Evolutionary conservation across 352 stramenopile genomes (phyloP), one percentile per base, ranked within the genome.

Genomic region (Pythium grandisporangium): DNA sequence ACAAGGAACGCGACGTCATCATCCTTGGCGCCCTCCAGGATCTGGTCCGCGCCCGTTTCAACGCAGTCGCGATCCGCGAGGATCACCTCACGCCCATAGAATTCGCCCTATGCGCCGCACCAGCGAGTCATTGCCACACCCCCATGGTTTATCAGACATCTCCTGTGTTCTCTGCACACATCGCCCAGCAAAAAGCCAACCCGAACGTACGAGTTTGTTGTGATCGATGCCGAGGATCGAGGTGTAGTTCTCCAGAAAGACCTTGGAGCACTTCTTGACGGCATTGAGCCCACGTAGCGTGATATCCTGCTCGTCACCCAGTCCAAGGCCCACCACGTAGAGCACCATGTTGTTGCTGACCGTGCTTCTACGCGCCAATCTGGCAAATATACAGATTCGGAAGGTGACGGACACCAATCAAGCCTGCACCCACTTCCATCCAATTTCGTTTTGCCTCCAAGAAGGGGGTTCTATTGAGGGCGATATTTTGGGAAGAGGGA

Each of bases 211-310:
- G 51, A 97, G 58, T 27, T 87, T 88, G 35, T 71, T 63, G 42
- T 77, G 71, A 37, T 96, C 74, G 30, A 87, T 70, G 45, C 93
- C 91, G n/a, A 99, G 66, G 23, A 99, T 75, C 12, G 90, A 98
- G 24, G 96, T 99, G 79, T 99, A 99, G 48, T 96, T 85, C 75
- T 99, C 96, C 30, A 99, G 66, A 58, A 97, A 98, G 12, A 99
- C 75, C 42, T 95, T 91, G 49, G 95, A 78, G 49, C 82, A 95
- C 49, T 76, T 77, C 70, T 97, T 93, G 41, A 99, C 91, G 33
- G 94, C 82, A 57, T 98, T 95, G 13, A 98, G 65, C 1, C 96
- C 96, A 43, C 95, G 82, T 44, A 99, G 73, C 13, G 96, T 99
- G 41, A 99, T 97, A 68, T 99, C 96, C 55, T 98, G 96, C 68